A percentile compares a stretch with the other conserved stretches of the same genome.
Evolutionary conservation across 805 yeast species (phyloP).

Genomic region (Candida piceae): DNA sequence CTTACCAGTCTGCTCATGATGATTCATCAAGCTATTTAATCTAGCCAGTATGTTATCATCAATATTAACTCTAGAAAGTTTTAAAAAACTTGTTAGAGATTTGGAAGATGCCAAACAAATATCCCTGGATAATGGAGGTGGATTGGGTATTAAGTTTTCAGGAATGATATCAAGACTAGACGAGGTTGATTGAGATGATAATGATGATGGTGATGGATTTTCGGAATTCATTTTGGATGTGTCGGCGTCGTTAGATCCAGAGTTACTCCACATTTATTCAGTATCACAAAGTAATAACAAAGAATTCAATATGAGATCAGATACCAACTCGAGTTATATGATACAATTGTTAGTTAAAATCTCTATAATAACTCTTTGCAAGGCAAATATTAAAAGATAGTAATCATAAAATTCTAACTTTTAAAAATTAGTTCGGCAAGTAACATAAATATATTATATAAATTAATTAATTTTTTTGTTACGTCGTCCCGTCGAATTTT

Average conservation of each 20-base stretch:
- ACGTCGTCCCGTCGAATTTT: too few relatives aligned
- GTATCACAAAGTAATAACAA: not conserved
- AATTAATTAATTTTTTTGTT: too few relatives aligned
- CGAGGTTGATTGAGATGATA: slow-evolving; percentile 1
- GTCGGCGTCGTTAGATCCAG: not conserved
- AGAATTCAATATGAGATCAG: too few relatives aligned
- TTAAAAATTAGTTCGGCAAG: too few relatives aligned
- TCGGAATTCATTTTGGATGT: not conserved
- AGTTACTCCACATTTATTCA: slow-evolving; percentile 2
- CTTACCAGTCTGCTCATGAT: slow-evolving; percentile 18
- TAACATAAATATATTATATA: too few relatives aligned
- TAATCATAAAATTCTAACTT: too few relatives aligned
- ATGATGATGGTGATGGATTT: not conserved
- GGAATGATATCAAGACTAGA: slow-evolving; percentile 16
- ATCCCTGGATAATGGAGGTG: slow-evolving; percentile 24
- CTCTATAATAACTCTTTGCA: too few relatives aligned
- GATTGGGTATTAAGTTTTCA: slow-evolving; percentile 18
- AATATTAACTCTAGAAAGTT: slow-evolving; percentile 31
- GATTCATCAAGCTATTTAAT: slow-evolving; percentile 35
- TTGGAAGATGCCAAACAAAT: slow-evolving; percentile 30
- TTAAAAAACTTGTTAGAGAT: slow-evolving; percentile 33
- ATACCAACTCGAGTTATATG: too few relatives aligned
- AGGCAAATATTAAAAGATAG: too few relatives aligned
- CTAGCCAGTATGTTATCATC: slow-evolving; percentile 45
- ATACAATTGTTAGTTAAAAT: too few relatives aligned